Evolutionary conservation across 345 rosid genomes (phyloP).

Genomic region (Erodium maritimum): DNA sequence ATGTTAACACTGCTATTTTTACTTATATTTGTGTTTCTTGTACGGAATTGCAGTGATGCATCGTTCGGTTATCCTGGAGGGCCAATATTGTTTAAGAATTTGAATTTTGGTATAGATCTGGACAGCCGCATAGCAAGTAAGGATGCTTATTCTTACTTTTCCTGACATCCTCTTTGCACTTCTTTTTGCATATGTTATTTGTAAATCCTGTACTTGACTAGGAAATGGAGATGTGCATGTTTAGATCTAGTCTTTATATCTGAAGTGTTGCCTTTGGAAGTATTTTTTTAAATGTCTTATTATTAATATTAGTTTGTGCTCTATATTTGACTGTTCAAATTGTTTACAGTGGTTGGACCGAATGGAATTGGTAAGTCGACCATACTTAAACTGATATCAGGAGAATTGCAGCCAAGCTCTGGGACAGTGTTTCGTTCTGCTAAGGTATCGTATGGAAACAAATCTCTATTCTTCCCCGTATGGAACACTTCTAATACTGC

Average conservation of each 20-base stretch:
- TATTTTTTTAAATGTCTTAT: too few species aligned
- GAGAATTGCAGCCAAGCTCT: constrained; percentile 91
- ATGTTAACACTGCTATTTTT: neutral
- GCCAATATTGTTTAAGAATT: constrained; percentile 68
- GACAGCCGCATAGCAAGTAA: constrained; percentile 98
- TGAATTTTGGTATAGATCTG: constrained; percentile 95
- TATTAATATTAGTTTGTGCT: too few species aligned
- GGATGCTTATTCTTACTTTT: constrained; percentile 15
- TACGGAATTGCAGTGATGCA: constrained; percentile 63
- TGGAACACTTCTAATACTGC: too few species aligned
- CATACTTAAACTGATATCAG: constrained; percentile 87
- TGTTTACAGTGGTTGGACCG: constrained; percentile 87
- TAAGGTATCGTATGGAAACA: constrained; percentile 41
- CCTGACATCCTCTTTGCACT: too few species aligned
- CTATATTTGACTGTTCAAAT: too few species aligned
- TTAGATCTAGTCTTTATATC: too few species aligned
- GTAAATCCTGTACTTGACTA: too few species aligned
- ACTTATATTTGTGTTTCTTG: constrained; percentile 12
- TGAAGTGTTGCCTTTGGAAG: too few species aligned
- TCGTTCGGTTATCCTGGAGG: constrained; percentile 98
- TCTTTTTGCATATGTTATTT: too few species aligned
- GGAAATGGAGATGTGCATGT: too few species aligned
- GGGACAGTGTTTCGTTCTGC: constrained; percentile 98
- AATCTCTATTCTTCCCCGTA: neutral
- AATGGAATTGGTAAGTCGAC: constrained; percentile 99